Base-by-base conservation (phyloP, 2,329 filamentous ascomycete genomes). In the Aspergillus arachidicola region DNA sequence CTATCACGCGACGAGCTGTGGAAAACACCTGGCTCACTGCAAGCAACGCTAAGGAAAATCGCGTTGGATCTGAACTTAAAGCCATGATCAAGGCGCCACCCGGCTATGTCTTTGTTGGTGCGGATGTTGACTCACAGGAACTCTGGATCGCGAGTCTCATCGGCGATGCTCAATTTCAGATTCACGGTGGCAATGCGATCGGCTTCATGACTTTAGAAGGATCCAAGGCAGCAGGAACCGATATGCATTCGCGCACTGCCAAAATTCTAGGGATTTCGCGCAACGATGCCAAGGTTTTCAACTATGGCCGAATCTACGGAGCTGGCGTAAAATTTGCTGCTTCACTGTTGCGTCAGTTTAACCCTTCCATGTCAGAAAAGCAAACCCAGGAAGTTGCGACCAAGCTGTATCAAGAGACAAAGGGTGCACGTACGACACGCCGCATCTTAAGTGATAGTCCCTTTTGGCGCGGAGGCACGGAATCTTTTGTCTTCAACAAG, bases 141-240 rank as follows among this genome's bases (percentile, higher is more conserved):
- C 85, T 99, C 7, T 99, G 96, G 95, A 99, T 99, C 72, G 96
- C 95, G 4, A 97, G 93, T 76, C 84, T 99, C 1, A 87, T 99
- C 2, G 95, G 95, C 28, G 95, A 99, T 76, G 92, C 95, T 4
- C 93, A 94, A 28, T 99, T 99, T 81, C 91, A 93, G 73, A 83
- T 99, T 1, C 95, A 99, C 70, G 96, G 95, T 48, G 96, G 95
- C 59, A 98, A 97, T 74, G 95, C 96, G 1, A 92, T 99, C 63
- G 95, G 96, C 0, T 99, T 99, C 82, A 99, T 99, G 96, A 99
- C 95, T 0, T 83, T 99, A 1, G 96, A 99, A 80, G 94, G 95
- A 16, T 95, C 93, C 57, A 98, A 99, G 79, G 89, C 93, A 6
- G 93, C 92, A 3, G 94, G 94, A 4, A 99, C 94, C 0, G 94